These are phyloP conservation scores for Tagetes patula DNA, from an alignment of 129 eudicot species.

Conservation along the genomic window DNA sequence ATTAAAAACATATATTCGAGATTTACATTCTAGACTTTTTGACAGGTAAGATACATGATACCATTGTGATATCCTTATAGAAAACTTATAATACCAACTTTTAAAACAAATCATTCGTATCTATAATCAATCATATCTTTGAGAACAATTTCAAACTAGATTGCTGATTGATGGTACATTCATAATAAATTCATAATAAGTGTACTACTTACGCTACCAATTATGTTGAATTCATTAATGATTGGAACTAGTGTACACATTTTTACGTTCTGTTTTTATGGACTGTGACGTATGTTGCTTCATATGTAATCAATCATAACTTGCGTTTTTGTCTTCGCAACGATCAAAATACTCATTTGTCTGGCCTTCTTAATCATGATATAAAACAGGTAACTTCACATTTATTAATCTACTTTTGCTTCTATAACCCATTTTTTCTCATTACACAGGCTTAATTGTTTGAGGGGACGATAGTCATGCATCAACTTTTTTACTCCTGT, in stretches of 20 bases:
- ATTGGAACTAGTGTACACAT: not conserved
- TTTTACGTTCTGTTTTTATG: not conserved
- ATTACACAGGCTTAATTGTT: not conserved
- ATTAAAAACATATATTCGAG: no score
- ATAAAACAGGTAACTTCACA: not conserved
- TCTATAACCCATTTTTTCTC: not conserved
- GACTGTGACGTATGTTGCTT: not conserved
- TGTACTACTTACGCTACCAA: not conserved
- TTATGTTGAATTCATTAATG: not conserved
- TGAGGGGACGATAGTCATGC: not conserved
- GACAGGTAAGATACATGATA: no score
- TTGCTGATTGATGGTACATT: not conserved
- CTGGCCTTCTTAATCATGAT: no score
- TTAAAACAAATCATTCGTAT: no score
- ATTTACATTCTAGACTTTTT: no score
- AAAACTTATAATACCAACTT: no score
- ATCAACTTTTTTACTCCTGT: not conserved
- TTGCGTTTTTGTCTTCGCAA: no score
- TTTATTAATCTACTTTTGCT: not conserved
- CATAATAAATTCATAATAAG: not conserved
- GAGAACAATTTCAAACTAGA: not conserved
- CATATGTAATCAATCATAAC: no score
- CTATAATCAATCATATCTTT: not conserved
- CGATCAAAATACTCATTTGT: no score
- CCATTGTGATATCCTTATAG: no score